Evolutionary conservation across 1,284 basidiomycete species (phyloP), one percentile per base, ranked within the genome.

Genomic region (Pseudozyma flocculosa): DNA sequence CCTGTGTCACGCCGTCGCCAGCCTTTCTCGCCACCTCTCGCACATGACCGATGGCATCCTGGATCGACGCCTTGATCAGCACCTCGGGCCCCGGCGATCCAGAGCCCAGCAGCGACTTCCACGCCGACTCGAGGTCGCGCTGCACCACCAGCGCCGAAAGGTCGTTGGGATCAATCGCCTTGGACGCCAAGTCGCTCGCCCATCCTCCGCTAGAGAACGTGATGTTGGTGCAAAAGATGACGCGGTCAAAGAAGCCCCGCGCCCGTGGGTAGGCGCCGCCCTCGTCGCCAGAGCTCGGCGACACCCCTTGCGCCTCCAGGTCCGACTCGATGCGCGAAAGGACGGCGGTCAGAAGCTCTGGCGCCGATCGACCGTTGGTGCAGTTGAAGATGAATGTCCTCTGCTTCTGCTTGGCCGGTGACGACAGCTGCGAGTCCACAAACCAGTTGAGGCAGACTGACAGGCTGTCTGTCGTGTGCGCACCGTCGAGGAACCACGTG

Each of bases 171-270:
- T 74, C 73, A 2, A 70, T 42, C 0, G 67, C 48, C 38, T 64
- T 68, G 18, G 66, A 67, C 4, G 59, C 61, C 13, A 77, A 45
- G 36, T 77, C 70, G 4, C 90, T 88, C 80, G 94, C 95, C 78
- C 87, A 96, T 36, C 83, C 82, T 1, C 95, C 94, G 67, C 89
- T 86, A 1, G 85, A 83, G 73, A 93, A 98, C 0, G 95, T 98
- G 40, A 93, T 88, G 78, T 98, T 99, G 23, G 92, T 88, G 79
- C 92, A 97, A 79, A 99, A 98, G 50, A 96, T 84, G 57, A 92
- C 89, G 43, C 85, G 83, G 73, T 90, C 84, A 73, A 98, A 70
- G 90, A 86, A 30, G 75, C 75, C 2, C 78, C 70, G 40, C 7
- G 63, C 58, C 3, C 54, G 15, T 13, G 23, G 10, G 17, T 51